Base-by-base conservation (phyloP, 441 rosid species). In the Gossypium lobatum region DNA sequence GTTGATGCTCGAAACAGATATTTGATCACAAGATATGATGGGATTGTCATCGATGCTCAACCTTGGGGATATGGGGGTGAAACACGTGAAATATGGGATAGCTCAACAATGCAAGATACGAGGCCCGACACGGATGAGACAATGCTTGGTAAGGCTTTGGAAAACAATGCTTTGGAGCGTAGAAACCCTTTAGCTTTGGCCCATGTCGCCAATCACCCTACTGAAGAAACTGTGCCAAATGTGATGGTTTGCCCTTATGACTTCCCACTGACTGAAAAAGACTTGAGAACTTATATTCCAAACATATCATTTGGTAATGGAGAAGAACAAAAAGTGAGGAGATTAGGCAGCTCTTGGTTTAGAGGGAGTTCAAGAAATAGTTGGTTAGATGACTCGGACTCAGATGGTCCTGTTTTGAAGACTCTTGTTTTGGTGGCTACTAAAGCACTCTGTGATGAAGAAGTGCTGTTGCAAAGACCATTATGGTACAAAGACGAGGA, bases 401-500 rank as follows among this genome's bases (percentile, higher is more conserved):
- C 75, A 17, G 80, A 78, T 42, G 75, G 64, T 61, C 88, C 83
- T 65, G 67, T 83, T 63, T 46, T 94, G 74, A 87, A 85, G 85
- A 82, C 93, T 70, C 81, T 94, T 72, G 95, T 83, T 75, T 75
- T 94, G 78, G 96, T 94, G 75, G 91, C 98, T 39, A 92, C 90
- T 26, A 85, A 85, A 76, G 81, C 88, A n/a, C 82, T 94, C 54
- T 16, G 78, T 71, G 79, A 91, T 75, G 96, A 92, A 80, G 96
- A 92, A 73, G 78, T 94, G 74, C 78, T 91, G 71, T 72, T 94
- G 75, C 85, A 92, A 69, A 78, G 87, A 37, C 98, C 91, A 0
- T 81, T 78, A 14, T 88, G 97, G 98, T 91, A 91, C 42, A 97
- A 92, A 80, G 93, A 92, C 58, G 97, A 91, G 80, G 97, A 88